Evolutionary conservation across 768 basidiomycete species (phyloP), one percentile per base, ranked within the genome.

Genomic region (Boletus edulis): DNA sequence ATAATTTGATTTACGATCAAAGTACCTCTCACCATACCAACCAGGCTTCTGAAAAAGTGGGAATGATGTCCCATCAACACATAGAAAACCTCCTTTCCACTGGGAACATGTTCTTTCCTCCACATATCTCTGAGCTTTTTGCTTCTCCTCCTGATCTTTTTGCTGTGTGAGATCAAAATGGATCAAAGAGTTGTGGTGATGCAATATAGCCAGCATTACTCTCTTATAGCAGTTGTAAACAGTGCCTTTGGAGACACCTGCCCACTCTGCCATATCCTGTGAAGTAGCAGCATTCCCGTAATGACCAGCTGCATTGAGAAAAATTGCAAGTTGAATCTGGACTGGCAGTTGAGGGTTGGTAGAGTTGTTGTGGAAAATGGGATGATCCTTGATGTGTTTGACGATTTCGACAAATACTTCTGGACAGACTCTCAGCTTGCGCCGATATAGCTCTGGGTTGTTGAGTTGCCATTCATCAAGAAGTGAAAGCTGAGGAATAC

Each of bases 301-400:
- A 17, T 73, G 68, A 1, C 72, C 68, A 34, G 62, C 54, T 8
- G 58, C 46, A 49, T 12, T 62, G 57, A 31, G 48, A 24, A 59
- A 76, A 70, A 18, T 73, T 65, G 22, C 66, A 49, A 22, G 55
- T 50, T 74, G 31, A 4, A 27, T 27, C 6, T 27, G 27, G 6
- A 27, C 27, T 27, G 27, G 27, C 6, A 27, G 27, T 27, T 27
- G 27, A 8, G 27, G 27, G 27, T 27, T 27, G 27, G 27, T 27
- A 27, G 27, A 27, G 27, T 27, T 27, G 27, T 27, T 27, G 5
- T 27, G 27, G 27, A 27, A 27, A 27, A 27, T 27, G 3, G 27
- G 27, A 27, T 55, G 35, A 45, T 49, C 7, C 14, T 49, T 10
- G 22, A 54, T 24, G 5, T 42, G 39, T 0, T 29, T 8, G n/a